phyloP scores from a whole-genome alignment of 768 basidiomycete genomes.

The Chalciporus pseudorubinellus region DNA sequence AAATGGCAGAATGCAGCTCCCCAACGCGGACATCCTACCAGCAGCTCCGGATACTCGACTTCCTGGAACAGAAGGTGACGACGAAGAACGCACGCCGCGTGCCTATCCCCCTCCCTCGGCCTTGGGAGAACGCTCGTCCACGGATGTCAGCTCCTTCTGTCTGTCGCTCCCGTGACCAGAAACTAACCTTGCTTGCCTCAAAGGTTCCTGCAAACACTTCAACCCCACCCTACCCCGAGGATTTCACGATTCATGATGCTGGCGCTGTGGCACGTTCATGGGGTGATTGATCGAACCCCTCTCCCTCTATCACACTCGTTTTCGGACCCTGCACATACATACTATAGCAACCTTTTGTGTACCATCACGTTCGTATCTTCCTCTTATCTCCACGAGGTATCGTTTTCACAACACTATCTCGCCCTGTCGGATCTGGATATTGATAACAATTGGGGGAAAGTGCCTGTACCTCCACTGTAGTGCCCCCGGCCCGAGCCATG shows the following conservation, averaged over 20 bases:
- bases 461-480: conserved; percentile 23
- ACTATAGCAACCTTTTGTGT: conserved; percentile 17
- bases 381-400: conserved; percentile 36
- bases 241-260: conserved; percentile 30
- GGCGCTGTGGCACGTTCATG: conserved; percentile 35
- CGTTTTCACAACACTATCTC: conserved; percentile 19
- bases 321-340: conserved; percentile 24
- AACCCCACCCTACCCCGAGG: conserved; percentile 20
- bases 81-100: conserved; percentile 5
- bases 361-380: conserved; percentile 22
- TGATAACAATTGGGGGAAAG: too few relatives aligned
- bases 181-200: conserved; percentile 7
- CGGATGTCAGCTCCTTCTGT: conserved; percentile 14
- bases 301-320: conserved; percentile 30
- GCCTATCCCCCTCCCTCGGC: not conserved
- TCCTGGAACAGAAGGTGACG: not conserved
- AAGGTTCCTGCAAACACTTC: conserved; percentile 13
- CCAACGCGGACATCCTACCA: not conserved
- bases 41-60: not conserved
- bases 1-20: conserved; percentile 1
- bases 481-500: conserved; percentile 15
- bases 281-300: conserved; percentile 26
- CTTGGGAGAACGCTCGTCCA: conserved; percentile 4
- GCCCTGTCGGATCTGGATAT: conserved; percentile 29
- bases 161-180: not conserved